These are phyloP conservation scores for Saksenaea oblongispora DNA, from an alignment of 371 early-diverging fungal species.

Conservation along the genomic window DNA sequence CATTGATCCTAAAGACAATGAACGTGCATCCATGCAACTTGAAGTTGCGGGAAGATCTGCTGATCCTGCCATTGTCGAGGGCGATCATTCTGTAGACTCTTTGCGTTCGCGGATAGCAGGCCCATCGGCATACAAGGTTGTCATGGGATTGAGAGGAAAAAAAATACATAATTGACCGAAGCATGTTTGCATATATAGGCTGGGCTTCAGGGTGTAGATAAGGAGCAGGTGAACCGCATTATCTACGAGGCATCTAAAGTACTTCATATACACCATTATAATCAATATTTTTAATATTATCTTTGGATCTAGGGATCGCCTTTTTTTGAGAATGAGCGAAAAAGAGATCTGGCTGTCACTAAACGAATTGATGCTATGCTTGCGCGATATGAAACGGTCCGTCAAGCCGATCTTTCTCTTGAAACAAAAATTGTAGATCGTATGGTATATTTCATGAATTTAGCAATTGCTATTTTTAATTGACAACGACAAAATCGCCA, in stretches of 20 bases:
- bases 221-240: conserved; percentile 45
- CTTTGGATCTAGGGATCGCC: conserved; percentile 49
- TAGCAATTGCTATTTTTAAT: background rate
- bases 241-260: conserved; percentile 69
- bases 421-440: conserved; percentile 44
- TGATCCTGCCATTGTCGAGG: background rate
- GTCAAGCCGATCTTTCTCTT: conserved; percentile 37
- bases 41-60: background rate
- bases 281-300: background rate
- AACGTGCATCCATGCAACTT: background rate
- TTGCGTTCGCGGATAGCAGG: conserved; percentile 40
- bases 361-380: conserved; percentile 48
- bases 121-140: conserved; percentile 39
- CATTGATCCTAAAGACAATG: background rate
- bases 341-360: conserved; percentile 46
- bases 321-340: conserved; percentile 60
- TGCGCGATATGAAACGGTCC: conserved; percentile 41
- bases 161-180: background rate
- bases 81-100: conserved; percentile 12
- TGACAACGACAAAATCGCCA: no score
- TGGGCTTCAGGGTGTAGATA: conserved; percentile 46
- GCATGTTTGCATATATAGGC: conserved; percentile 30
- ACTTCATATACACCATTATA: background rate
- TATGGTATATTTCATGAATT: conserved; percentile 16
- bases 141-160: background rate